Evolutionary conservation across 2,329 filamentous ascomycete genomes (phyloP).

Genomic region (Arthrobotrys sphaeroides): DNA sequence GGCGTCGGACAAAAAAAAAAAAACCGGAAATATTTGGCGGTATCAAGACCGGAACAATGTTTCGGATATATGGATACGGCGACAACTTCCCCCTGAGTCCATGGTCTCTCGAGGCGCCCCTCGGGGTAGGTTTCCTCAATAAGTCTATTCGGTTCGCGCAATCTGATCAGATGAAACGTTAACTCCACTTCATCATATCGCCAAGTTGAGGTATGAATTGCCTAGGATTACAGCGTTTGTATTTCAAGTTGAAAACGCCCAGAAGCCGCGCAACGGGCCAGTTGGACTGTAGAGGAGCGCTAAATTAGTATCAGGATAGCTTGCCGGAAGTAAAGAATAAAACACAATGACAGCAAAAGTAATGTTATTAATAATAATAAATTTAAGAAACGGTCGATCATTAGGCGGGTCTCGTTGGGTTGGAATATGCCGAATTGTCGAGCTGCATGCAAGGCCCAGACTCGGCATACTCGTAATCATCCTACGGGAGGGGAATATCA

Average conservation of each 20-base stretch:
- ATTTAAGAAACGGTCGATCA: too few relatives aligned
- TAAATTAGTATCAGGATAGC: too few relatives aligned
- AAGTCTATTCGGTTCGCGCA: neutral
- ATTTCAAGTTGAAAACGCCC: too few relatives aligned
- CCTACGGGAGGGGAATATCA: neutral
- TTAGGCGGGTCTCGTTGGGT: neutral
- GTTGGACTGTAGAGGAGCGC: too few relatives aligned
- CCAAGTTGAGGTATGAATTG: too few relatives aligned
- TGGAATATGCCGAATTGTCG: neutral
- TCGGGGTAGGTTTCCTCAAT: neutral
- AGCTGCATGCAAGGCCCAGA: slow-evolving; percentile 1
- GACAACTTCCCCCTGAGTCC: neutral
- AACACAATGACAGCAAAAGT: too few relatives aligned
- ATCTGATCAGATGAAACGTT: neutral
- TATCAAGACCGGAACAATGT: slow-evolving; percentile 4
- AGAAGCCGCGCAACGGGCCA: too few relatives aligned
- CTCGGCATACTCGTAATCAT: neutral
- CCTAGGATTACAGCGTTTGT: too few relatives aligned
- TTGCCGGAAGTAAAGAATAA: too few relatives aligned
- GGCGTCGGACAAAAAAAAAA: neutral
- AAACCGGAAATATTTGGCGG: neutral
- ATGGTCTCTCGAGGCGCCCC: neutral
- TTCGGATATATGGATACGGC: slow-evolving; percentile 8
- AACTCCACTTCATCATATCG: too few relatives aligned
- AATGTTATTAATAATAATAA: too few relatives aligned